phyloP scores from a whole-genome alignment of 306 rosid genomes.

The Cicer judaicum region DNA sequence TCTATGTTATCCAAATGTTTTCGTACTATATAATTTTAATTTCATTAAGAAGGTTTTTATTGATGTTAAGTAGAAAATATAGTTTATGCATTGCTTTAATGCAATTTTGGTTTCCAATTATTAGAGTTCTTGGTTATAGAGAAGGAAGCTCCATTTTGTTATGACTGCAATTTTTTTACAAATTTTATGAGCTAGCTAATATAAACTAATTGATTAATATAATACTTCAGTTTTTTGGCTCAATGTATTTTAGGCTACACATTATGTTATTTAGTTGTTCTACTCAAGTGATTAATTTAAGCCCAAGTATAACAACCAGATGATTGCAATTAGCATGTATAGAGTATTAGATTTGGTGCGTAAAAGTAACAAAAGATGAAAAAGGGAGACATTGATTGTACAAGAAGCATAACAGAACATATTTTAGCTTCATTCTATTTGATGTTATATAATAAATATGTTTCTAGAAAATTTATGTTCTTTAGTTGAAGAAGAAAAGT shows the following conservation, averaged over 20 bases:
- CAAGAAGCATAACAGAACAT: constrained; percentile 24
- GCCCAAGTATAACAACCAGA: neutral
- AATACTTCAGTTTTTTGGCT: neutral
- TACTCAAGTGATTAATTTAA: constrained; percentile 22
- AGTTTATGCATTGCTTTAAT: neutral
- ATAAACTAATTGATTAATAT: neutral
- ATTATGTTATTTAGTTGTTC: constrained; percentile 1
- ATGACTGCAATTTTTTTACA: neutral
- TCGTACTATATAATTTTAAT: constrained; percentile 15
- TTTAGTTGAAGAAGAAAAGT: constrained; percentile 2
- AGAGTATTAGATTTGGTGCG: no score
- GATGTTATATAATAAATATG: constrained; percentile 5
- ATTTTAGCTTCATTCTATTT: neutral
- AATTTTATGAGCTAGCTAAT: neutral
- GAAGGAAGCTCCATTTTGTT: neutral
- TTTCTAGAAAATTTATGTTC: neutral
- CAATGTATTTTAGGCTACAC: neutral
- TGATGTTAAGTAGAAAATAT: neutral
- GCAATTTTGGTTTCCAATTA: neutral
- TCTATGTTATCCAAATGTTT: neutral
- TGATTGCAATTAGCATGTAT: constrained; percentile 25
- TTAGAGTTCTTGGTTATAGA: neutral
- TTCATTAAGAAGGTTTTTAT: neutral
- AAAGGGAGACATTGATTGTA: no score
- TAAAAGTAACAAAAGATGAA: no score